These are phyloP conservation scores for Haematococcus sp. DNA, from an alignment of 139 green algal genomes.

Conservation along the genomic window DNA sequence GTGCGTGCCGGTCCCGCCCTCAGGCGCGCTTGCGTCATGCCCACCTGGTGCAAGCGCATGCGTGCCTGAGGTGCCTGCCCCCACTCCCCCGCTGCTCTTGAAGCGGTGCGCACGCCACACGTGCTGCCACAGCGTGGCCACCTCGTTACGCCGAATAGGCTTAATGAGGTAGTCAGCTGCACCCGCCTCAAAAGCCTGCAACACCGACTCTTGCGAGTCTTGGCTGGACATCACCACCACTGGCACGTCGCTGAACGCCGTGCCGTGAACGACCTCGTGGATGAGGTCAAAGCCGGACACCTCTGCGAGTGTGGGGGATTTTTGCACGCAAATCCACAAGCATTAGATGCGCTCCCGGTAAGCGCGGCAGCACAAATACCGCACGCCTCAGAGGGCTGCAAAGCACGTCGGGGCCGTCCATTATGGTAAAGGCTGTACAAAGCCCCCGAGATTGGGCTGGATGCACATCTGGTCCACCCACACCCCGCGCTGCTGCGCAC, in stretches of 20 bases:
- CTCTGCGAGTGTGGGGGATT: not conserved
- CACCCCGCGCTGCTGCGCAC: conserved; percentile 4
- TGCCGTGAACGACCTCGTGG: conserved; percentile 24
- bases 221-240: conserved; percentile 37
- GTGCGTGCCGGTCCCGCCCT: not conserved
- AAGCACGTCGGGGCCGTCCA: no score
- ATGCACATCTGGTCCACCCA: not conserved
- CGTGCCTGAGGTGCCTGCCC: not conserved
- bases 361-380: no score
- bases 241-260: conserved; percentile 11
- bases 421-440: no score
- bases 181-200: conserved; percentile 46
- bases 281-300: conserved; percentile 37
- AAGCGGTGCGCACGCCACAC: conserved; percentile 32
- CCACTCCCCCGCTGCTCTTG: not conserved
- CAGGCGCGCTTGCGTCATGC: not conserved
- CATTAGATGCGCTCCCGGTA: no score
- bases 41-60: not conserved
- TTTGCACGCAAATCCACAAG: no score
- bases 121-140: conserved; percentile 71
- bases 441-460: no score
- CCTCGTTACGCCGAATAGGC: conserved; percentile 71
- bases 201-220: conserved; percentile 26
- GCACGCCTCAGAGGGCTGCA: no score
- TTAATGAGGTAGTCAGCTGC: conserved; percentile 77